phyloP scores from a whole-genome alignment of 2,329 filamentous ascomycete genomes.

The Madurella fahalii region DNA sequence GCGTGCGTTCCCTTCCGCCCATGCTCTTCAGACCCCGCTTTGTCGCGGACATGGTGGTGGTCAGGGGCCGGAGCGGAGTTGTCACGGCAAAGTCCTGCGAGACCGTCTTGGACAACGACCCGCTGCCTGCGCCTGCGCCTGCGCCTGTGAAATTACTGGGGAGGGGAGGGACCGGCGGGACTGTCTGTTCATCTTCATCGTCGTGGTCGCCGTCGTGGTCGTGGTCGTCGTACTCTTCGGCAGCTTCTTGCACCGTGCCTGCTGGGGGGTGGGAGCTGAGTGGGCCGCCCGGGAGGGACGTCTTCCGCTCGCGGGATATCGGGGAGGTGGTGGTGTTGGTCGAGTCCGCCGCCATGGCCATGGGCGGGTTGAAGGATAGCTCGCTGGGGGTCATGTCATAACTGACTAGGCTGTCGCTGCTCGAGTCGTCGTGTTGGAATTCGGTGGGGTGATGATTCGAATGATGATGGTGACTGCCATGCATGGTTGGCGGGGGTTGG shows the following conservation, averaged over 20 bases:
- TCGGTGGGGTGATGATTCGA: constrained; percentile 24
- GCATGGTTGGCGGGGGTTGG: constrained; percentile 35
- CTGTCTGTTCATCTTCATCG: constrained; percentile 30
- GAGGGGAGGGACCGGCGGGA: constrained; percentile 55
- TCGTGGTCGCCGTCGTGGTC: constrained; percentile 31
- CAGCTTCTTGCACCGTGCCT: background rate
- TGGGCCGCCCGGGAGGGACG: constrained; percentile 33
- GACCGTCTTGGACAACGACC: constrained; percentile 9
- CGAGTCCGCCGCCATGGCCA: constrained; percentile 14
- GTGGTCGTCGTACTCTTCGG: constrained; percentile 23
- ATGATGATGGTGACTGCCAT: constrained; percentile 24
- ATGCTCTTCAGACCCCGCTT: constrained; percentile 41
- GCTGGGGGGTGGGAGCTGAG: constrained; percentile 40
- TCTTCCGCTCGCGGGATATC: constrained; percentile 27
- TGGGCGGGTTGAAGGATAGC: constrained; percentile 53
- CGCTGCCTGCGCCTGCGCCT: constrained; percentile 7
- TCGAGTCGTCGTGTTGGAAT: constrained; percentile 46
- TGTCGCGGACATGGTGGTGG: constrained; percentile 10
- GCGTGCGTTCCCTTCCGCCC: constrained; percentile 25
- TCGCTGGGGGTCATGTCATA: constrained; percentile 66
- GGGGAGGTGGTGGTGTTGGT: background rate
- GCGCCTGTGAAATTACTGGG: constrained; percentile 32
- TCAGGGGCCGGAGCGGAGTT: constrained; percentile 21
- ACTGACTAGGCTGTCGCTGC: constrained; percentile 66
- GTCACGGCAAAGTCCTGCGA: constrained; percentile 6